These are phyloP conservation scores for Xylariaceae sp. DNA, from an alignment of 2,329 filamentous ascomycete species.

Conservation along the genomic window DNA sequence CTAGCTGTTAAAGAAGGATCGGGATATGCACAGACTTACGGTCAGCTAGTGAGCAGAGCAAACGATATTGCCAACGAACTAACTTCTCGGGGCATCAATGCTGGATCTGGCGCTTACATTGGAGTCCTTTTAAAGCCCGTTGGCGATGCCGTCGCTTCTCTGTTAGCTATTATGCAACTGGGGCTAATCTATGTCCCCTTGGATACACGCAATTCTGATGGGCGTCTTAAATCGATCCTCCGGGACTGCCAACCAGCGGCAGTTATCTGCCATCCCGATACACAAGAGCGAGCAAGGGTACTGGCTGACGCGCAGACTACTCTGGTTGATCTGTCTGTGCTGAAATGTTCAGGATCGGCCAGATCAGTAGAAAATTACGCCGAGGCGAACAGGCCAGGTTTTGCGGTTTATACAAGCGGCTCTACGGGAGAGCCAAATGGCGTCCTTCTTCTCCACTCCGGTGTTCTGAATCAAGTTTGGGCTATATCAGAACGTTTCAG, in stretches of 20 bases:
- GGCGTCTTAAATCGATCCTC: background rate
- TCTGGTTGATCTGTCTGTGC: too few species aligned
- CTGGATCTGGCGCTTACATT: constrained; percentile 22
- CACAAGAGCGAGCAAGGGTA: too few species aligned
- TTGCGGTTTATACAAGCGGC: constrained; percentile 24
- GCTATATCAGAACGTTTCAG: background rate
- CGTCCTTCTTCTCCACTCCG: background rate
- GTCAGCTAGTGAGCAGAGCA: constrained; percentile 22
- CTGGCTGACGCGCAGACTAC: too few species aligned
- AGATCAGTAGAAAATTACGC: background rate
- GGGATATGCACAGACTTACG: background rate
- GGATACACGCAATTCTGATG: constrained; percentile 27
- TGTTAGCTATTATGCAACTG: constrained; percentile 27
- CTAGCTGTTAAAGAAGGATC: background rate
- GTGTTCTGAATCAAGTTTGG: constrained; percentile 1
- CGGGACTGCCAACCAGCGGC: background rate
- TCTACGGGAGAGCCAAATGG: constrained; percentile 10
- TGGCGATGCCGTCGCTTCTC: constrained; percentile 3
- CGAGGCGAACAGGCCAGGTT: background rate
- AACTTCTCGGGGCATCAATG: background rate
- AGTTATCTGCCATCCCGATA: background rate
- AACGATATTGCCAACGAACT: too few species aligned
- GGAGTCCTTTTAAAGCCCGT: constrained; percentile 32
- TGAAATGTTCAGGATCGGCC: too few species aligned
- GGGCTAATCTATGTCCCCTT: constrained; percentile 34